Evolutionary conservation across 2,329 filamentous ascomycete genomes (phyloP).

Genomic region (Fusarium duplospermum): DNA sequence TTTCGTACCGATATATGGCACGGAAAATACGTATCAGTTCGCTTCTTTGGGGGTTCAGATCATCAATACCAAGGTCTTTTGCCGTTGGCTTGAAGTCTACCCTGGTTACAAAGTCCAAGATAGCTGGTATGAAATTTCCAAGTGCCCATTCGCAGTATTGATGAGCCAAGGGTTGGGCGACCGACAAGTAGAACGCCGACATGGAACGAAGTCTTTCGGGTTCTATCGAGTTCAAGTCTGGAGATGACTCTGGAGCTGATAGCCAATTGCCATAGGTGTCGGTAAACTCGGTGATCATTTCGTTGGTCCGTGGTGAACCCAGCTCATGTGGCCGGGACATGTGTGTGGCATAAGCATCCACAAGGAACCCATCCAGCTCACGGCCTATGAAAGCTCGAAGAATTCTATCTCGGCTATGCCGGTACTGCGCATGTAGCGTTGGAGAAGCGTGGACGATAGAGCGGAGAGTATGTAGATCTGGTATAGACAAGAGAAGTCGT

Average conservation of each 20-base stretch:
- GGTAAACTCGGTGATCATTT: conserved; percentile 10
- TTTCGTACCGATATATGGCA: conserved; percentile 39
- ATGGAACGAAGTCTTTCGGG: neutral
- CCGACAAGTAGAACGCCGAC: neutral
- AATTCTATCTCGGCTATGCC: conserved; percentile 27
- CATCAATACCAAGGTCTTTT: neutral
- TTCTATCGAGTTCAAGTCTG: neutral
- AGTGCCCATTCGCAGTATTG: neutral
- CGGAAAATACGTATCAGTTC: conserved; percentile 34
- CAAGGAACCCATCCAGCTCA: conserved; percentile 28
- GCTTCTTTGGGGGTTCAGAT: neutral
- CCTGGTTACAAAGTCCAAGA: neutral
- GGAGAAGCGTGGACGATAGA: conserved; percentile 34
- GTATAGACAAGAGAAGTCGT: conserved; percentile 23
- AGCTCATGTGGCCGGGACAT: conserved; percentile 26
- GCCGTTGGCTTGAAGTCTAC: neutral
- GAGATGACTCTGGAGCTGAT: neutral
- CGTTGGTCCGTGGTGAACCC: conserved; percentile 12
- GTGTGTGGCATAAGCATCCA: conserved; percentile 33
- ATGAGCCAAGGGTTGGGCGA: neutral
- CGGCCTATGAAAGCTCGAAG: conserved; percentile 27
- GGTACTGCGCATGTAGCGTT: conserved; percentile 35
- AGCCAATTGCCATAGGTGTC: conserved; percentile 6
- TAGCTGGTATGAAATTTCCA: neutral
- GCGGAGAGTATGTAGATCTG: conserved; percentile 17